A percentile compares a stretch with the other conserved stretches of the same genome.
Conservation (phyloP, 352 stramenopile genomes). For the Pythium aquatile region DNA sequence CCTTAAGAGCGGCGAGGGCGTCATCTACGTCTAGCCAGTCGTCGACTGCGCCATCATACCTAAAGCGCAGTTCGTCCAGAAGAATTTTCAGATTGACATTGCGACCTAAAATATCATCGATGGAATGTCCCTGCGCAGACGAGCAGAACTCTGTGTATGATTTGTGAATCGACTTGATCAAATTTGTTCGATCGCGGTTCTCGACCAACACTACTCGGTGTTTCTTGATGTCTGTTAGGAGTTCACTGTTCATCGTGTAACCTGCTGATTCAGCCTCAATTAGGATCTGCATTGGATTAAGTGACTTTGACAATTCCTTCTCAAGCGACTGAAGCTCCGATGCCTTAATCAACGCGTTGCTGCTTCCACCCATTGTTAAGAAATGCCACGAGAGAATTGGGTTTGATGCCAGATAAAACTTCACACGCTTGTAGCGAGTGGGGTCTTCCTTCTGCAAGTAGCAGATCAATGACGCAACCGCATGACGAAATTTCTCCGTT, state of each 20-base stretch:
- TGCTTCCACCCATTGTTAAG: not conserved
- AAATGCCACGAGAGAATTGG: not conserved
- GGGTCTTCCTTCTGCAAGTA: not conserved
- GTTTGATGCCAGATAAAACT: not conserved
- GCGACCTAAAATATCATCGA: not conserved
- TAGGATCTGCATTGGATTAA: too few relatives aligned
- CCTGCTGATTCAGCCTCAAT: not conserved
- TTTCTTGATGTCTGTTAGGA: not conserved
- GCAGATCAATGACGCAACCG: not conserved
- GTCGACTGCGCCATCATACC: not conserved
- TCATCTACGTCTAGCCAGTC: not conserved
- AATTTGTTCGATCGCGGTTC: not conserved
- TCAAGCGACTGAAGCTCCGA: too few relatives aligned
- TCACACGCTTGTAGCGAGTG: not conserved
- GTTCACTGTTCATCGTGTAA: not conserved
- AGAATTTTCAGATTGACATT: not conserved
- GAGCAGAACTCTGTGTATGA: not conserved
- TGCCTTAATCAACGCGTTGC: too few relatives aligned
- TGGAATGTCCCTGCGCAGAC: too few relatives aligned
- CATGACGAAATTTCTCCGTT: too few relatives aligned
- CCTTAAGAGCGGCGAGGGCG: not conserved
- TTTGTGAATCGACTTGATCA: not conserved
- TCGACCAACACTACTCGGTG: not conserved
- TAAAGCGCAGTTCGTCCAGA: not conserved
- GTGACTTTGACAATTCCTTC: too few relatives aligned